A percentile compares a stretch with the other conserved stretches of the same genome.
Evolutionary conservation across 495 filamentous ascomycete genomes (phyloP).

Genomic region (Cairneyella variabilis): DNA sequence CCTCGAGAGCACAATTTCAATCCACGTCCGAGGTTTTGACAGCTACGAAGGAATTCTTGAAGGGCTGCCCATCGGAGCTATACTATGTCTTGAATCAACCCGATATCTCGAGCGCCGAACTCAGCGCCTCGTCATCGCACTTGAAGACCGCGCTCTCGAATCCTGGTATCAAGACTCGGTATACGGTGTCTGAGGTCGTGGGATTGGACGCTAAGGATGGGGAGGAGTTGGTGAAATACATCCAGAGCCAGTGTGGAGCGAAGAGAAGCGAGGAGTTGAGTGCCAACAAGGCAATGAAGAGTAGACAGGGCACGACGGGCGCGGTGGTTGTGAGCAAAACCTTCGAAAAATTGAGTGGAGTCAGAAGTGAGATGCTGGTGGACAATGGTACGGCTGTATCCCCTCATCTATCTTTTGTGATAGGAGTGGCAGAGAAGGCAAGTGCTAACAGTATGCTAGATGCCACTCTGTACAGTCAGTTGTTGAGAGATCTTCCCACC

Average conservation of each 20-base stretch:
- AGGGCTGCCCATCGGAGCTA: conserved; percentile 64
- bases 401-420: background rate
- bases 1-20: conserved; percentile 36
- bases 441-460: conserved; percentile 2
- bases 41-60: conserved; percentile 45
- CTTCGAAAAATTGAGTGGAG: conserved; percentile 15
- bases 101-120: conserved; percentile 60
- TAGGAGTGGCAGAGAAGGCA: background rate
- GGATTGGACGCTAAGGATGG: conserved; percentile 46
- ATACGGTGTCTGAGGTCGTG: conserved; percentile 54
- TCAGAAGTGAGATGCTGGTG: background rate
- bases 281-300: conserved; percentile 40
- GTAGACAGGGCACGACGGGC: background rate
- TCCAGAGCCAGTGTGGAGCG: conserved; percentile 23
- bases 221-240: conserved; percentile 24
- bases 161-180: background rate
- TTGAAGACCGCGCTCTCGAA: conserved; percentile 35
- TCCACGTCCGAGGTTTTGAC: conserved; percentile 36
- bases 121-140: conserved; percentile 53
- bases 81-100: conserved; percentile 84
- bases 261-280: conserved; percentile 11
- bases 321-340: background rate
- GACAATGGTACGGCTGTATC: conserved; percentile 3
- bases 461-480: background rate
- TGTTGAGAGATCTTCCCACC: conserved; percentile 6